Evolutionary conservation across 1,284 basidiomycete genomes (phyloP).

Genomic region (Cryptococcus floricola): DNA sequence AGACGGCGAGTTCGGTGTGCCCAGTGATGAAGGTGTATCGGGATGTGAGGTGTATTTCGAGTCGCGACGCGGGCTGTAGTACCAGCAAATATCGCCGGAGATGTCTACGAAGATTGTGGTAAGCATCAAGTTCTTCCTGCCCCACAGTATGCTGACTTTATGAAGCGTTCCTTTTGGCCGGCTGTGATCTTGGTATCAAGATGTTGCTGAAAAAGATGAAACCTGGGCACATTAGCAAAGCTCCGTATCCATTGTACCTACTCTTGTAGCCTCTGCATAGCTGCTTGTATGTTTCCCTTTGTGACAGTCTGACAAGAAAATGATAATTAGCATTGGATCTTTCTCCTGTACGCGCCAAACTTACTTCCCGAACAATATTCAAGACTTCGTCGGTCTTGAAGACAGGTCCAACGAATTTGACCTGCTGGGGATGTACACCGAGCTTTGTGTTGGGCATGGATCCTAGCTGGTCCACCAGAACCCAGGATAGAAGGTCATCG

Average conservation of each 20-base stretch:
- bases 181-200: slow-evolving; percentile 29
- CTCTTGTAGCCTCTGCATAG: slow-evolving; percentile 29
- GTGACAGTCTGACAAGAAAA: slow-evolving; percentile 16
- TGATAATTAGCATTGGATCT: not conserved
- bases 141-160: slow-evolving; percentile 13
- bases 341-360: slow-evolving; percentile 2
- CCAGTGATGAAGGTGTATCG: slow-evolving; percentile 41
- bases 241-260: slow-evolving; percentile 10
- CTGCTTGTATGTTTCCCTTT: slow-evolving; percentile 24
- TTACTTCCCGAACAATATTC: slow-evolving; percentile 35
- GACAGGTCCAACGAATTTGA: slow-evolving; percentile 39
- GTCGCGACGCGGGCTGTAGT: slow-evolving; percentile 35
- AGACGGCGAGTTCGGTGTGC: slow-evolving; percentile 45
- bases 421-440: slow-evolving; percentile 47
- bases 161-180: slow-evolving; percentile 31
- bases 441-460: slow-evolving; percentile 37
- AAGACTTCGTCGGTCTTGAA: slow-evolving; percentile 38
- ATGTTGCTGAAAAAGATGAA: slow-evolving; percentile 36
- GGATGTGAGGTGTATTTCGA: slow-evolving; percentile 44
- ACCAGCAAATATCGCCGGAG: slow-evolving; percentile 41
- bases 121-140: not conserved
- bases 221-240: slow-evolving; percentile 16
- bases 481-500: slow-evolving; percentile 46
- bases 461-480: slow-evolving; percentile 47
- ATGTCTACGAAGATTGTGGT: slow-evolving; percentile 24